Conservation (phyloP, 768 basidiomycete genomes). For the Tylopilus sp. region DNA sequence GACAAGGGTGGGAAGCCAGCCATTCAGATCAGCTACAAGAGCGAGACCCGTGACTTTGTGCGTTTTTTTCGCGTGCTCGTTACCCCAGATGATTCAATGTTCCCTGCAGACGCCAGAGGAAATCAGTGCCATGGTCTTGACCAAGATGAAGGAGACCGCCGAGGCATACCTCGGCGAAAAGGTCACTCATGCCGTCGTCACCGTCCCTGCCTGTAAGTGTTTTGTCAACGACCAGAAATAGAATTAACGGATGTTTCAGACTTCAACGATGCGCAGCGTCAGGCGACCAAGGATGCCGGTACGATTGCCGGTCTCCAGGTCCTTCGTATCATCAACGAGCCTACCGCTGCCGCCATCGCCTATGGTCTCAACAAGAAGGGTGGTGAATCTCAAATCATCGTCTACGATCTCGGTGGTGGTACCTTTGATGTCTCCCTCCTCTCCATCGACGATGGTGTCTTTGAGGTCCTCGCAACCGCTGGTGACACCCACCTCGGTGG, state of each 20-base stretch:
- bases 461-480: conserved; percentile 86
- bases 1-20: conserved; percentile 79
- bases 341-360: conserved; percentile 95
- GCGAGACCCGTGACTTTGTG: conserved; percentile 79
- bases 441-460: conserved; percentile 91
- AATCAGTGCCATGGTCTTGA: conserved; percentile 91
- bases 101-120: conserved; percentile 80
- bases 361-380: conserved; percentile 97
- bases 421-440: conserved; percentile 98
- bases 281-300: conserved; percentile 98
- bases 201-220: conserved; percentile 88
- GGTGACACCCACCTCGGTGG: conserved; percentile 95
- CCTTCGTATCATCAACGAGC: conserved; percentile 97
- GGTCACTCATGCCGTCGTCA: conserved; percentile 97
- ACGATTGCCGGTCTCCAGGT: conserved; percentile 92
- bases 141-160: conserved; percentile 99
- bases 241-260: conserved; percentile 49
- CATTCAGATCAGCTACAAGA: conserved; percentile 75
- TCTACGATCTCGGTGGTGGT: conserved; percentile 98
- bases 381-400: conserved; percentile 92
- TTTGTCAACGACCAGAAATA: neutral
- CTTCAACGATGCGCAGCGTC: conserved; percentile 99
- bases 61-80: conserved; percentile 29
- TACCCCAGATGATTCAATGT: neutral
- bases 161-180: conserved; percentile 96